Base-by-base conservation (phyloP, 441 rosid species). In the Pelargonium hybrid region DNA sequence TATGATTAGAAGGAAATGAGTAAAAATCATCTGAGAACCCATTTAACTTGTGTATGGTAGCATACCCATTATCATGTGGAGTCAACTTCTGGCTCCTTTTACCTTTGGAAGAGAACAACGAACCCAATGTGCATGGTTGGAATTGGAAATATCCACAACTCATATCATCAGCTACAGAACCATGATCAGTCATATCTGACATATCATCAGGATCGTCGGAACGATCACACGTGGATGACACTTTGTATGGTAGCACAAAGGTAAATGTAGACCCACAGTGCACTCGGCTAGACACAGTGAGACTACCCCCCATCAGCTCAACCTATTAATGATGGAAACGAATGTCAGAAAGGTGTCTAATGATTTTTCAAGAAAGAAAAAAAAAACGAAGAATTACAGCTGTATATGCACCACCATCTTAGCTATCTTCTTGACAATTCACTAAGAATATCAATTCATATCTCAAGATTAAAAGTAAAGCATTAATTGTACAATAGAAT, bases 301-400 rank as follows among this genome's bases (percentile, higher is more conserved):
- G 91, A 47, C 69, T 82, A 59, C 98, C 92, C 1, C 97, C 98
- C 98, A 94, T 94, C 80, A 94, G 85, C 82, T 94, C 92, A 77
- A 90, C 96, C 97, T 93, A 72, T 71, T 20, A 50, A 69, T 69
- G 57, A 76, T 39, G 68, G 69, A 72, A 41, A 76, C 47, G 72
- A 74, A 63, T 29, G 52, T 78, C 66, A 82, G 69, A 48, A 9
- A 68, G 21, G 37, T 3, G 13, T 64, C 4, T 14, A 13, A 34
- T 34, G 6, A 64, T 14, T 4, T 13, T 10, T 63, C 31, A 14
- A 17, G 7, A 37, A 37, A 37, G 0, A 37, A 37, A 37, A 37
- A 6, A 31, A 31, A 0, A 5, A 23, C 26, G 1, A 6, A 6
- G 5, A 37, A 37, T 5, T 6, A 37, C 39, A 37, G 1, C 41